Evolutionary conservation across 2,329 filamentous ascomycete genomes (phyloP).

Genomic region (Plectosphaerella cucumerina): DNA sequence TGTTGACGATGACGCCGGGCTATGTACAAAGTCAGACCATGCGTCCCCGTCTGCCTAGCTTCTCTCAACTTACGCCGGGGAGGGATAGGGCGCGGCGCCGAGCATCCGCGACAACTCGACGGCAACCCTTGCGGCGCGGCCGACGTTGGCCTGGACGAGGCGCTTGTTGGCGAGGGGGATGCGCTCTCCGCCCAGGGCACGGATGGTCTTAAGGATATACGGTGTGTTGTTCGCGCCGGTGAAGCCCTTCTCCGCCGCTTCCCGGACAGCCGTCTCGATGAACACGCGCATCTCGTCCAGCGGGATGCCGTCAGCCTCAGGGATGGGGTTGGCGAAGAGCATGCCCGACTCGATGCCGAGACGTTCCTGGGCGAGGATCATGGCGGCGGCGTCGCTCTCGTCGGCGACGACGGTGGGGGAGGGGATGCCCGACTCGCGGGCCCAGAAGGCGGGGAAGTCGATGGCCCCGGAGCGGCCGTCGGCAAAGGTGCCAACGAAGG

Average conservation of each 20-base stretch:
- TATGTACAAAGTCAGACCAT: slow-evolving; percentile 14
- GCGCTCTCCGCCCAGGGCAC: slow-evolving; percentile 68
- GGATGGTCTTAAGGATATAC: slow-evolving; percentile 74
- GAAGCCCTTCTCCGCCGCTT: slow-evolving; percentile 61
- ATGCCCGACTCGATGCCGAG: slow-evolving; percentile 74
- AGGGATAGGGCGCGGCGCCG: slow-evolving; percentile 3
- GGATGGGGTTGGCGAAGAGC: slow-evolving; percentile 86
- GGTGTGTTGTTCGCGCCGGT: slow-evolving; percentile 79
- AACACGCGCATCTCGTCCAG: slow-evolving; percentile 65
- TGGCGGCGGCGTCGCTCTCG: slow-evolving; percentile 81
- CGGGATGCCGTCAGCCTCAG: slow-evolving; percentile 64
- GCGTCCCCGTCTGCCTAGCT: not conserved
- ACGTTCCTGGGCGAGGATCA: slow-evolving; percentile 73
- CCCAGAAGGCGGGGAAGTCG: slow-evolving; percentile 92
- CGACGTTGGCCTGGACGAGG: slow-evolving; percentile 50
- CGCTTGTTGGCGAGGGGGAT: slow-evolving; percentile 73
- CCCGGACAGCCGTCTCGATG: slow-evolving; percentile 63
- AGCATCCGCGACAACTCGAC: slow-evolving; percentile 40
- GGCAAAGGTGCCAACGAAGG: slow-evolving; percentile 83
- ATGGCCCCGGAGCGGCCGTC: slow-evolving; percentile 66
- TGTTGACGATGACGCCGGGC: slow-evolving; percentile 4
- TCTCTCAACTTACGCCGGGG: slow-evolving; percentile 12
- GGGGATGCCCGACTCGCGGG: slow-evolving; percentile 75
- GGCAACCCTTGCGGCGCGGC: slow-evolving; percentile 50
- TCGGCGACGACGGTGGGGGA: slow-evolving; percentile 73